These are phyloP conservation scores for Salvia rosmarinus DNA, from an alignment of 257 asterid genomes.

Conservation along the genomic window DNA sequence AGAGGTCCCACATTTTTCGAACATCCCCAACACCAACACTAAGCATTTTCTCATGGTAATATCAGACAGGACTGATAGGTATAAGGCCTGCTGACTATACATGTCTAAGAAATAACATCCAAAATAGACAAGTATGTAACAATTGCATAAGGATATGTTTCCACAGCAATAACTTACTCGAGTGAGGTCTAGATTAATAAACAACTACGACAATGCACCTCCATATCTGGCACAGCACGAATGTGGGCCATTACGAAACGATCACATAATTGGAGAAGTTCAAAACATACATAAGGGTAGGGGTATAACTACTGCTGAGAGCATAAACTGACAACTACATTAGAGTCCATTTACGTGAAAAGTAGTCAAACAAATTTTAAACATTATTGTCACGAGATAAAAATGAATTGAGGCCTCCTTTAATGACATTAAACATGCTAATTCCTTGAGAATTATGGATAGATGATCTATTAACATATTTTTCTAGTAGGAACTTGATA, in stretches of 20 bases:
- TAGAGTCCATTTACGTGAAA: not conserved
- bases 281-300: not conserved
- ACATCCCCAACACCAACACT: not conserved
- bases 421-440: not conserved
- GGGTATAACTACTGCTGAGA: not conserved
- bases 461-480: not conserved
- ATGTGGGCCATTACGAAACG: not conserved
- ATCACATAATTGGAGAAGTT: not conserved
- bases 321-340: not conserved
- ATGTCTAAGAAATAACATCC: not conserved
- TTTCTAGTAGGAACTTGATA: not conserved
- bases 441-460: not conserved
- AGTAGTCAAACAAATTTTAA: not conserved
- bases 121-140: not conserved
- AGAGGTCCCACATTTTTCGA: not conserved
- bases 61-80: constrained; percentile 6
- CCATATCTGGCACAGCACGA: not conserved
- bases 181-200: too few relatives aligned
- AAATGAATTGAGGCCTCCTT: not conserved
- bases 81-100: not conserved
- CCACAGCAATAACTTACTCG: not conserved
- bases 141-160: not conserved
- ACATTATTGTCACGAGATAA: not conserved
- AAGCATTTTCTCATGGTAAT: constrained; percentile 2
- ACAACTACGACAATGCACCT: not conserved